Evolutionary conservation across 768 basidiomycete species (phyloP).

Genomic region (Suillus subluteus): DNA sequence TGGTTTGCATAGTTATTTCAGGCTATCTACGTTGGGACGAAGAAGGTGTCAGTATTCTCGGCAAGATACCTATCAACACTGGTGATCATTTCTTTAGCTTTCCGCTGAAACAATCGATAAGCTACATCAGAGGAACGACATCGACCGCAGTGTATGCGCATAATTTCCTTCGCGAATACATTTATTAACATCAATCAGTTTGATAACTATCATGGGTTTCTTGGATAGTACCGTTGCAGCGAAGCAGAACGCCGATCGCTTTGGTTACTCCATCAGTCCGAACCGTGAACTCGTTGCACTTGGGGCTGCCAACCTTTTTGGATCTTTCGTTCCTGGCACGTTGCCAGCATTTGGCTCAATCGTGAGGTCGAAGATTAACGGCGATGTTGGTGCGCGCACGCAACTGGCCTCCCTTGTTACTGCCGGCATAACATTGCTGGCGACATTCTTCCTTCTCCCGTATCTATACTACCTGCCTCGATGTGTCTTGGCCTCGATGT

Average conservation of each 20-base stretch:
- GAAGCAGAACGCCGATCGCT: conserved; percentile 86
- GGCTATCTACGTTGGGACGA: conserved; percentile 72
- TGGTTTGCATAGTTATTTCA: conserved; percentile 59
- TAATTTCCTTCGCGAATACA: not conserved
- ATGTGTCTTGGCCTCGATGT: conserved; percentile 90
- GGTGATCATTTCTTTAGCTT: conserved; percentile 69
- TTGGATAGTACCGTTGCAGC: conserved; percentile 95
- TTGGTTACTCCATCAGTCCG: conserved; percentile 86
- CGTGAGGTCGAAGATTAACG: conserved; percentile 89
- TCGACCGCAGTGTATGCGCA: conserved; percentile 73
- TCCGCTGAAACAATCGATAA: conserved; percentile 63
- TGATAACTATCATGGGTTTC: conserved; percentile 87
- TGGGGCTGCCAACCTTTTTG: conserved; percentile 76
- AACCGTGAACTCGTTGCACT: conserved; percentile 96
- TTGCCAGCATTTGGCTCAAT: conserved; percentile 94
- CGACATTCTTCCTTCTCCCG: conserved; percentile 89
- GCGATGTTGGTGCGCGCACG: conserved; percentile 83
- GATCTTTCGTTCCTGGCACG: conserved; percentile 84
- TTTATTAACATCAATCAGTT: conserved; percentile 38
- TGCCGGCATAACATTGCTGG: conserved; percentile 71
- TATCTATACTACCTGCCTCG: conserved; percentile 87
- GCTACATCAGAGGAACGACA: conserved; percentile 79
- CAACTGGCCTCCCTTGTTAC: conserved; percentile 89
- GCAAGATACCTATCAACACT: conserved; percentile 67
- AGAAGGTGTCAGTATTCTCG: conserved; percentile 83